phyloP scores from a whole-genome alignment of 148 eudicot species.

The Camellia granthamiana region DNA sequence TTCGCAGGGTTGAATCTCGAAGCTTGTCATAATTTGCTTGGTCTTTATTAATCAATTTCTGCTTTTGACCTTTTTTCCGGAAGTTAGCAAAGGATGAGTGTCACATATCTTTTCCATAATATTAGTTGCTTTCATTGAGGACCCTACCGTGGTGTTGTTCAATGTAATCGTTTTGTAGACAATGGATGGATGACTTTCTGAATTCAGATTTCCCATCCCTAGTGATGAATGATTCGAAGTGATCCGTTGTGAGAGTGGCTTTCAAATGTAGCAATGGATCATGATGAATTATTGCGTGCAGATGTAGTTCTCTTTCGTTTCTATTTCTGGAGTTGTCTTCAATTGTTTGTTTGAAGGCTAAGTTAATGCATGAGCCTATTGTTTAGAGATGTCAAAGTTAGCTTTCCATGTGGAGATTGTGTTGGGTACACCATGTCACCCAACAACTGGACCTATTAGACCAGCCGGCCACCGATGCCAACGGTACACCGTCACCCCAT shows the following conservation, averaged over 20 bases:
- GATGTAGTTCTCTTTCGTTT: neutral
- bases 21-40: too few relatives aligned
- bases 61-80: neutral
- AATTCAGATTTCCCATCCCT: neutral
- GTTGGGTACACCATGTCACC: neutral
- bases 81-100: neutral
- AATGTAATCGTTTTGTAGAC: neutral
- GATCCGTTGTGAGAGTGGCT: neutral
- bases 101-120: too few relatives aligned
- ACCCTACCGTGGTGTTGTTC: neutral
- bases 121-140: too few relatives aligned
- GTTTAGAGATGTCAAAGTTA: neutral
- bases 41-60: too few relatives aligned
- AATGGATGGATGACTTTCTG: neutral
- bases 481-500: too few relatives aligned
- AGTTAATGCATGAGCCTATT: neutral
- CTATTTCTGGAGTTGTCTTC: neutral
- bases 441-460: too few relatives aligned
- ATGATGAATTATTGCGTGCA: neutral
- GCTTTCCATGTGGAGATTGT: neutral
- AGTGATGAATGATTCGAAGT: neutral
- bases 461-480: too few relatives aligned
- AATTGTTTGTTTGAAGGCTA: neutral
- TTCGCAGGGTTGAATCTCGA: too few relatives aligned
- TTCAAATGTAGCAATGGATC: neutral